phyloP scores from a whole-genome alignment of 225 moss, liverwort and hornwort genomes.

The Rhytidiadelphus loreus region DNA sequence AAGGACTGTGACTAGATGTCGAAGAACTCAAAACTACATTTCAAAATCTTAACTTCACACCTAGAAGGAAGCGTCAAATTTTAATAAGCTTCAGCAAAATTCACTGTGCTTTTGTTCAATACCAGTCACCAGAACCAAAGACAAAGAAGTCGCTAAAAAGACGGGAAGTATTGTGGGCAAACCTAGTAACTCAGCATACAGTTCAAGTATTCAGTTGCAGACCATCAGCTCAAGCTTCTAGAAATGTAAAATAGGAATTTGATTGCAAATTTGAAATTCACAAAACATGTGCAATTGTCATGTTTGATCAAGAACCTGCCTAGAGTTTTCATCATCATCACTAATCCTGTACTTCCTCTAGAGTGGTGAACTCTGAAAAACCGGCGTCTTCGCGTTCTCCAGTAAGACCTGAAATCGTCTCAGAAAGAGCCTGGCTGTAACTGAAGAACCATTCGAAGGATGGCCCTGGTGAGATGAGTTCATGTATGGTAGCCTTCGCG shows the following conservation, averaged over 20 bases:
- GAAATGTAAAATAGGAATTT: not conserved
- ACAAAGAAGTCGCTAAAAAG: not conserved
- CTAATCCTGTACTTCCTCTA: not conserved
- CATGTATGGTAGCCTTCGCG: not conserved
- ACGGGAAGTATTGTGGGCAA: not conserved
- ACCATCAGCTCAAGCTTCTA: not conserved
- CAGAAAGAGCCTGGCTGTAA: not conserved
- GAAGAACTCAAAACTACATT: not conserved
- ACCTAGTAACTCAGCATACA: not conserved
- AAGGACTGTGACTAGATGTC: not conserved
- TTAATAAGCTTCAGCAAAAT: not conserved
- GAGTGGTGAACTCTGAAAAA: not conserved
- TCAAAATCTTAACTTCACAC: not conserved
- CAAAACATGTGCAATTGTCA: not conserved
- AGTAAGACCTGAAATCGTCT: not conserved
- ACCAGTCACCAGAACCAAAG: not conserved
- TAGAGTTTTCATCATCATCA: slow-evolving; percentile 4
- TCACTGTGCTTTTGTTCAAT: not conserved
- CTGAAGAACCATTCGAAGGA: not conserved
- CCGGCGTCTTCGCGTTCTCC: not conserved
- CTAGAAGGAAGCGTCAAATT: not conserved
- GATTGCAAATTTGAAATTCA: not conserved
- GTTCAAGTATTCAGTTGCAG: not conserved
- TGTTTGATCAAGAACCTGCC: not conserved
- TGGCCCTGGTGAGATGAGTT: not conserved